Evolutionary conservation across 768 basidiomycete species (phyloP), one percentile per base, ranked within the genome.

Genomic region (Lentinula sp.): DNA sequence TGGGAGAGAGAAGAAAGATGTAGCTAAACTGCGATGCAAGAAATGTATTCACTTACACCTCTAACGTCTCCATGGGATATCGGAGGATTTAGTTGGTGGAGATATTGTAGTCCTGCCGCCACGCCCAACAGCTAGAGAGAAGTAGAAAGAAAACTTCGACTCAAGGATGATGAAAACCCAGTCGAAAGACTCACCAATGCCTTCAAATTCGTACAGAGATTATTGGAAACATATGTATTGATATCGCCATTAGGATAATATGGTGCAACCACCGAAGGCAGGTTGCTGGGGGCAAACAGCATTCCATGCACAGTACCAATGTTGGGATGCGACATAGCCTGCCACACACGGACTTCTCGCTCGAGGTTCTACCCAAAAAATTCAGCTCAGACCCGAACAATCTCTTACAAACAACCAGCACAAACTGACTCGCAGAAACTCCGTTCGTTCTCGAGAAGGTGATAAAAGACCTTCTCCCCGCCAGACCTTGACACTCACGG

Each of bases 41-140:
- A 40, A 39, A 52, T 23, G 13, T 49, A 7, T 18, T 13, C 5
- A 63, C 62, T 23, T 42, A 63, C 62, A 13, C 62, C 62, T 43
- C 62, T 61, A 32, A 63, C 42, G 42, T 63, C 60, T 7, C 62
- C 62, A 52, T 63, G 62, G 8, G 60, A 23, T 28, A 61, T 18
- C 16, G 57, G 59, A 46, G 62, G 62, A 40, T 49, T 57, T 37
- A 48, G 28, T 16, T 39, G 7, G 28, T 63, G 62, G 15, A 63
- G 39, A 51, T 40, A 57, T 35, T 43, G 18, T n/a, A 63, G 23
- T 32, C 62, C 60, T 5, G 31, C 21, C 4, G 54, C 59, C 7
- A 63, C 56, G 8, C 59, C 53, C 9, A 48, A 31, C 10, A 61
- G 18, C 62, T 63, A n/a, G 34, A 42, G 21, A 49, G 28, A 7